These are phyloP conservation scores for Fomitopsis betulina DNA, from an alignment of 1,284 basidiomycete genomes.

Conservation along the genomic window DNA sequence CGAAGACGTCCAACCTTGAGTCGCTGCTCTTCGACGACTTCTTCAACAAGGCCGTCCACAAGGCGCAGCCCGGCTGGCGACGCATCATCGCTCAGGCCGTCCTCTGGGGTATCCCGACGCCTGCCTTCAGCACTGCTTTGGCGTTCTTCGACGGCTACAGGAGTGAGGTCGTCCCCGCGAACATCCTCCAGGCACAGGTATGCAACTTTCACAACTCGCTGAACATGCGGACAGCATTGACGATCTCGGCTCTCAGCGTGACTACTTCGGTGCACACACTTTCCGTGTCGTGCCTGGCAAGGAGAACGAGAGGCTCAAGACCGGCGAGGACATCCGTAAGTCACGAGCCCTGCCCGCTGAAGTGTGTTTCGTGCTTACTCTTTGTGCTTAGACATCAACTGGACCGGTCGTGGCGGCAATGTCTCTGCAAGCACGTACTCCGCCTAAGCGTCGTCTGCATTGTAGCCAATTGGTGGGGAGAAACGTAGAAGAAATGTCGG, in stretches of 20 bases:
- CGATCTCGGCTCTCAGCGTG: constrained; percentile 57
- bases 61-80: constrained; percentile 97
- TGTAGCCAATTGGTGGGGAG: background rate
- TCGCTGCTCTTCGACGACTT: constrained; percentile 96
- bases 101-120: constrained; percentile 97
- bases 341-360: constrained; percentile 14
- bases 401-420: constrained; percentile 92
- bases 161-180: constrained; percentile 89
- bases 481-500: background rate
- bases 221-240: constrained; percentile 15
- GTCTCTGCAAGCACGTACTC: constrained; percentile 92
- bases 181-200: constrained; percentile 91
- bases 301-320: constrained; percentile 79
- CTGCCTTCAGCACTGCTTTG: constrained; percentile 94
- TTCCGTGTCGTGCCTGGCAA: constrained; percentile 89
- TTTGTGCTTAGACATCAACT: constrained; percentile 66
- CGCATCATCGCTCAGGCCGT: constrained; percentile 95
- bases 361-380: constrained; percentile 3
- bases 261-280: constrained; percentile 93
- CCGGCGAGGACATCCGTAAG: constrained; percentile 86
- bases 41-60: constrained; percentile 96
- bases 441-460: constrained; percentile 50
- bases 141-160: constrained; percentile 99
- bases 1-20: constrained; percentile 84
- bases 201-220: constrained; percentile 9